phyloP scores from a whole-genome alignment of 192 early-diverging fungal genomes.

The Entomortierella beljakovae region DNA sequence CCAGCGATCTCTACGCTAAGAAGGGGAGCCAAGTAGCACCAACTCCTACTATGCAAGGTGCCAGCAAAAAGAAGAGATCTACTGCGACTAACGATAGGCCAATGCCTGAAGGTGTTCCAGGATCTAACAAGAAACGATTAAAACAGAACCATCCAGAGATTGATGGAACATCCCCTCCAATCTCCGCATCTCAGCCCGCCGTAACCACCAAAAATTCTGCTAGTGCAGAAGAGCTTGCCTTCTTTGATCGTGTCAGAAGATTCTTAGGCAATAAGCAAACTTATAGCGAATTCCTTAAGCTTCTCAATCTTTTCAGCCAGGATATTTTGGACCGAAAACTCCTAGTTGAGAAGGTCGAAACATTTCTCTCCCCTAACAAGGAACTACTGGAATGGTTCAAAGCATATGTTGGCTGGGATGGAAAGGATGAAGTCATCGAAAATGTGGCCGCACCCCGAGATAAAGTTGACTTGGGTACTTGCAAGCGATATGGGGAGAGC shows the following conservation, averaged over 20 bases:
- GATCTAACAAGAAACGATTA: constrained; percentile 47
- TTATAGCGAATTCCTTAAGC: constrained; percentile 97
- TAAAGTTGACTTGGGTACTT: constrained; percentile 72
- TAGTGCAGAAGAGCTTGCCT: constrained; percentile 86
- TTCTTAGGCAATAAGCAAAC: constrained; percentile 87
- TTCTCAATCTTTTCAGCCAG: constrained; percentile 94
- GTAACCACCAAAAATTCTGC: constrained; percentile 48
- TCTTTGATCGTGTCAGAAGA: constrained; percentile 93
- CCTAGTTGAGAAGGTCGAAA: constrained; percentile 86
- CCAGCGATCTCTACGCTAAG: constrained; percentile 38
- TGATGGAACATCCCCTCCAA: constrained; percentile 46
- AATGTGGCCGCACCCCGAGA: constrained; percentile 72
- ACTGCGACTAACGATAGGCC: constrained; percentile 36
- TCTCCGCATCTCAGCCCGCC: constrained; percentile 25
- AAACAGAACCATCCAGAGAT: constrained; percentile 32
- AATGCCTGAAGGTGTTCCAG: constrained; percentile 24
- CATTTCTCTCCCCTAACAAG: constrained; percentile 83
- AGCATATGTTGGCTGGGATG: constrained; percentile 84
- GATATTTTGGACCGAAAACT: constrained; percentile 89
- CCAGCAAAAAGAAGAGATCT: constrained; percentile 47
- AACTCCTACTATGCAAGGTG: constrained; percentile 10
- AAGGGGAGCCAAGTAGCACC: constrained; percentile 25
- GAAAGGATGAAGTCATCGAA: constrained; percentile 73
- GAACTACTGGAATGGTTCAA: constrained; percentile 98
- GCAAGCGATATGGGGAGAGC: constrained; percentile 75